Base-by-base conservation (phyloP, 495 filamentous ascomycete species). In the Aspergillus cavernicola region DNA sequence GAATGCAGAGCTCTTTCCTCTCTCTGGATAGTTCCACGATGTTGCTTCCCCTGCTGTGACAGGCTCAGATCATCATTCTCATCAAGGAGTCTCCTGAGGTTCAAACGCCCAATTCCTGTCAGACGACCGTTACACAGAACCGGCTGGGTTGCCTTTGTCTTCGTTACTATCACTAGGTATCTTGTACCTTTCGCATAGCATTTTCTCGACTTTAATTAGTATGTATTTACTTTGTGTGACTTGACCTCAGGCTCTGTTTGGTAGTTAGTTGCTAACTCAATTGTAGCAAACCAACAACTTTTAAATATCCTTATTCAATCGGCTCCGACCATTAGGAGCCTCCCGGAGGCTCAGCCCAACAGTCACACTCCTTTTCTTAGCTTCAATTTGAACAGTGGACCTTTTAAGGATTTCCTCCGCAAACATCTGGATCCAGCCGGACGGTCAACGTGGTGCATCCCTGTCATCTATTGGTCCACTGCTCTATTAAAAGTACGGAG, bases 11-110 rank as follows among this genome's bases (percentile, higher is more conserved):
- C 28, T 35, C 29, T 23, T 33, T 47, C 44, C 31, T 23, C 2
- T 12, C 10, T 15, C n/a, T 23, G 44, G 44, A 47, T 28, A 13
- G n/a, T 46, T 67, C 66, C 69, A 72, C 69, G 67, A 59, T 60
- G 56, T 49, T 38, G 48, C 40, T 55, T 54, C 60, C 56, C 46
- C 52, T 29, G 18, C 39, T 62, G 50, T 73, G 63, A 73, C 52
- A 69, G 70, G 68, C 58, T 49, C 56, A 63, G 52, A 66, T 47
- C 32, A 20, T 47, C 13, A 31, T 11, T 47, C 15, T 23, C 12
- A 63, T 46, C 37, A 54, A 58, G 51, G 50, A 51, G 56, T 47
- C 33, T 37, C 35, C 24, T 41, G 22, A 46, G 33, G 5, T 47
- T 10, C 16, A 12, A 33, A 31, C 24, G 24, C 35, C 42, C 23